These are phyloP conservation scores for Citeromyces hawaiiensis DNA, from an alignment of 1,139 yeast genomes.

Conservation along the genomic window DNA sequence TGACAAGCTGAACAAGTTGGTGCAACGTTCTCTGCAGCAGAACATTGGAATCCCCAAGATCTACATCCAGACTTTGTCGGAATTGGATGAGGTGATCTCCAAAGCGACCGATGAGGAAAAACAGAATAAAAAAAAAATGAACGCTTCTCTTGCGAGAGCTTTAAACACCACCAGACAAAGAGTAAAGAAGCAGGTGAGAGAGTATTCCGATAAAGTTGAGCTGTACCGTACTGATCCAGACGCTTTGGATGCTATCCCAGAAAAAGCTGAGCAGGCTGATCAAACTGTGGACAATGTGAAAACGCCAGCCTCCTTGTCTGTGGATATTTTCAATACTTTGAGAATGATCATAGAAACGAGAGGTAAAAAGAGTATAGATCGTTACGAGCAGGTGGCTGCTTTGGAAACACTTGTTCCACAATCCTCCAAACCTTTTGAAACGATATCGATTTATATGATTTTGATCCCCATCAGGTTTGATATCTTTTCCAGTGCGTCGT, in stretches of 20 bases:
- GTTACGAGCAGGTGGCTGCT: slow-evolving; percentile 58
- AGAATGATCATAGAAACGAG: slow-evolving; percentile 74
- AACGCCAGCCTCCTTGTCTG: slow-evolving; percentile 18
- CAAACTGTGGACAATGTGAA: slow-evolving; percentile 14
- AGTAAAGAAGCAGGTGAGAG: slow-evolving; percentile 69
- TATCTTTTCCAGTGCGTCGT: slow-evolving; percentile 48
- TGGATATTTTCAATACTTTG: slow-evolving; percentile 54
- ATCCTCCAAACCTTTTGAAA: slow-evolving; percentile 57
- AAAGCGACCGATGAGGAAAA: slow-evolving; percentile 47
- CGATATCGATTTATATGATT: slow-evolving; percentile 66
- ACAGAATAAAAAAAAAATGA: slow-evolving; percentile 51
- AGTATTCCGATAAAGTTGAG: slow-evolving; percentile 43
- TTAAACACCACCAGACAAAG: slow-evolving; percentile 84
- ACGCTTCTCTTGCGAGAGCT: slow-evolving; percentile 78
- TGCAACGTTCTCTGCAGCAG: slow-evolving; percentile 65
- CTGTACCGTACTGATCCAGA: slow-evolving; percentile 63
- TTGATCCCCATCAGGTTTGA: slow-evolving; percentile 86
- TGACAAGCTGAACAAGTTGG: slow-evolving; percentile 58
- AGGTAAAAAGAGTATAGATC: slow-evolving; percentile 92
- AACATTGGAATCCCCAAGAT: slow-evolving; percentile 57
- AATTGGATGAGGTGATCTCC: slow-evolving; percentile 58
- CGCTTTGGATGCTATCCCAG: slow-evolving; percentile 41
- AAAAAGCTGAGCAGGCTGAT: slow-evolving; percentile 15
- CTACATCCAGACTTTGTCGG: slow-evolving; percentile 56
- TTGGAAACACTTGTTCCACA: slow-evolving; percentile 47